phyloP scores from a whole-genome alignment of 2,329 filamentous ascomycete species.

The Dactylellina drechsleri region DNA sequence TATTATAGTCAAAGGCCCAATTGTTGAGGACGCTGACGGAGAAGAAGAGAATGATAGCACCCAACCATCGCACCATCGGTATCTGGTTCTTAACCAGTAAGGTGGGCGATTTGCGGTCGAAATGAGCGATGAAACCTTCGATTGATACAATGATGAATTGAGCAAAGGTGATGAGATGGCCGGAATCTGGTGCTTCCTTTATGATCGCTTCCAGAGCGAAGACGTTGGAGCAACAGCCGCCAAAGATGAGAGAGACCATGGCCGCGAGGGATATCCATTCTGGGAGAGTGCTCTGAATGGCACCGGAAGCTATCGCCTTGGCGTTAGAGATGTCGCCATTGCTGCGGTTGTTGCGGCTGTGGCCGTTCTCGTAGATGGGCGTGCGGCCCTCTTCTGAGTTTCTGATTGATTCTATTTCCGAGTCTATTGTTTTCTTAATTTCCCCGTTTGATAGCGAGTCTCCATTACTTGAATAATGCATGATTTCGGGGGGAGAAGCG shows the following conservation, averaged over 20 bases:
- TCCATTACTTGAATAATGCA: conserved; percentile 33
- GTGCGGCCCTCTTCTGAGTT: conserved; percentile 54
- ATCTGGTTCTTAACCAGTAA: conserved; percentile 80
- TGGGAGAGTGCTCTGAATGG: conserved; percentile 62
- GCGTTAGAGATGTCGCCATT: conserved; percentile 32
- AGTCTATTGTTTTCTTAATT: conserved; percentile 32
- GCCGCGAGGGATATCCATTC: conserved; percentile 72
- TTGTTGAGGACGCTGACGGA: conserved; percentile 96
- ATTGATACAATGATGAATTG: conserved; percentile 86
- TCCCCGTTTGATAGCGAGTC: conserved; percentile 36
- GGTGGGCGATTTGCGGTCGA: conserved; percentile 73
- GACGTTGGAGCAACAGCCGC: conserved; percentile 96
- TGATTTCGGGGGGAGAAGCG: conserved; percentile 6
- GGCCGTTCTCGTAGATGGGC: conserved; percentile 21
- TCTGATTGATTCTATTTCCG: conserved; percentile 34
- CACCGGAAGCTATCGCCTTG: conserved; percentile 34
- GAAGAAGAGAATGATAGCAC: conserved; percentile 92
- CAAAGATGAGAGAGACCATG: conserved; percentile 89
- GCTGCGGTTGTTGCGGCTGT: conserved; percentile 37
- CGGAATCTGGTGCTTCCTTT: conserved; percentile 85
- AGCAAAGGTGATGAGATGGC: conserved; percentile 86
- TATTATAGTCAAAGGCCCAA: conserved; percentile 95
- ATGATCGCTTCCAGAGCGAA: conserved; percentile 95
- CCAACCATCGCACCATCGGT: conserved; percentile 82
- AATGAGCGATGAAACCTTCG: conserved; percentile 79